These are phyloP conservation scores for Pleurotus citrinopileatus DNA, from an alignment of 768 basidiomycete species.

Conservation along the genomic window DNA sequence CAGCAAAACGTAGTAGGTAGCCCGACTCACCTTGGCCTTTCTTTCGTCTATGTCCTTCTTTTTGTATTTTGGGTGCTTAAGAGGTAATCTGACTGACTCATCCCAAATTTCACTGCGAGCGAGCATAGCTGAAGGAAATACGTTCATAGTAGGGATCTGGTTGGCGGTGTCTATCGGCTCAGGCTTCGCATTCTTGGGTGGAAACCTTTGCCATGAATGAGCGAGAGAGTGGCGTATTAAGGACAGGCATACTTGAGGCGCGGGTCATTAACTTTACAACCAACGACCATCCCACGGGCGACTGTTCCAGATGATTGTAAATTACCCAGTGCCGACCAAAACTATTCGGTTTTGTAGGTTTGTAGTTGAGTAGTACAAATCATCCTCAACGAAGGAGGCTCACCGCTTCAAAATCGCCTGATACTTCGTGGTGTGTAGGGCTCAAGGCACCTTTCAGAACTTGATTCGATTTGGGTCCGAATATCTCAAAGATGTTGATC, in stretches of 20 bases:
- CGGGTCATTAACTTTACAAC: conserved; percentile 82
- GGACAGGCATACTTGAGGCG: conserved; percentile 64
- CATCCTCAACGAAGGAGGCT: conserved; percentile 2
- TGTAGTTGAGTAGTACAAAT: neutral
- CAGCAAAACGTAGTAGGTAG: neutral
- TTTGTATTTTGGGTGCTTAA: conserved; percentile 66
- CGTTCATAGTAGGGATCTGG: conserved; percentile 25
- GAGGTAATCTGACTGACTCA: conserved; percentile 40
- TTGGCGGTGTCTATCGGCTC: conserved; percentile 20
- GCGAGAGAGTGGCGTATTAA: neutral
- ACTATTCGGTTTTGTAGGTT: no score
- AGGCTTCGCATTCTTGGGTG: conserved; percentile 71
- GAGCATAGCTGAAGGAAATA: conserved; percentile 54
- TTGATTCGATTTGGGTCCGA: conserved; percentile 81
- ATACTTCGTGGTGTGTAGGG: conserved; percentile 43
- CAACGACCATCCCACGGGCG: conserved; percentile 74
- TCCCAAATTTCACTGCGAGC: conserved; percentile 80
- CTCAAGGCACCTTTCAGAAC: conserved; percentile 64
- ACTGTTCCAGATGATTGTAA: conserved; percentile 65
- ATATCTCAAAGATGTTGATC: conserved; percentile 83
- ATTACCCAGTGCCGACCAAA: conserved; percentile 62
- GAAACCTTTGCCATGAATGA: conserved; percentile 55
- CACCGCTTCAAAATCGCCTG: conserved; percentile 62
- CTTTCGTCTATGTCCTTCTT: conserved; percentile 88
- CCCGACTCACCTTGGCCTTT: conserved; percentile 66